Conservation (phyloP, 371 early-diverging fungal species). For the Basidiobolus meristosporus region DNA sequence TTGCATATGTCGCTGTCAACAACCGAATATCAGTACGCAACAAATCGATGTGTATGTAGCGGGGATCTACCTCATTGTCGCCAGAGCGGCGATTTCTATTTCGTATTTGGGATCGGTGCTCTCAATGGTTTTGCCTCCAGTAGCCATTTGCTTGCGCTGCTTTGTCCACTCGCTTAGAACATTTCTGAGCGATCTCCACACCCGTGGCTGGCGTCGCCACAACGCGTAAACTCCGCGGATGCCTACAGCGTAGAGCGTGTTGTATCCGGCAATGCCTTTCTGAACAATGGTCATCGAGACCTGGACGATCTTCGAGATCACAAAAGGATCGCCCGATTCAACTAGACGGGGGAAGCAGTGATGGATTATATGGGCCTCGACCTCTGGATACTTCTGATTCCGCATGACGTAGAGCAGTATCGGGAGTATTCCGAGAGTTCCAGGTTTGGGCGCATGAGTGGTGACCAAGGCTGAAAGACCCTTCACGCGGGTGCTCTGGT, state of each 20-base stretch:
- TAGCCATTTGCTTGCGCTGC: neutral
- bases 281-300: neutral
- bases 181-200: conserved; percentile 1
- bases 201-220: conserved; percentile 2
- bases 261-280: neutral
- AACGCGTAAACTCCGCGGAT: conserved; percentile 2
- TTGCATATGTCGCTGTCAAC: no score
- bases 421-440: no score
- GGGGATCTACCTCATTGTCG: no score
- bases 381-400: neutral
- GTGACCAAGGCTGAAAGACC: no score
- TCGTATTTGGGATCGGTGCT: no score
- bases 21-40: no score
- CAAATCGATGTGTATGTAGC: no score
- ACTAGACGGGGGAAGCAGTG: conserved; percentile 3
- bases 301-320: conserved; percentile 3
- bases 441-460: no score
- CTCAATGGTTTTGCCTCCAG: no score
- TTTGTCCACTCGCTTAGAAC: conserved; percentile 2
- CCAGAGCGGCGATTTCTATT: no score
- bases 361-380: conserved; percentile 4
- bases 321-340: neutral
- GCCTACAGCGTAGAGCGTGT: conserved; percentile 1
- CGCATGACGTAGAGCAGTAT: no score
- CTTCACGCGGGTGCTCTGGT: no score